Evolutionary conservation across 768 basidiomycete species (phyloP), one percentile per base, ranked within the genome.

Genomic region (Lactarius evosmus): DNA sequence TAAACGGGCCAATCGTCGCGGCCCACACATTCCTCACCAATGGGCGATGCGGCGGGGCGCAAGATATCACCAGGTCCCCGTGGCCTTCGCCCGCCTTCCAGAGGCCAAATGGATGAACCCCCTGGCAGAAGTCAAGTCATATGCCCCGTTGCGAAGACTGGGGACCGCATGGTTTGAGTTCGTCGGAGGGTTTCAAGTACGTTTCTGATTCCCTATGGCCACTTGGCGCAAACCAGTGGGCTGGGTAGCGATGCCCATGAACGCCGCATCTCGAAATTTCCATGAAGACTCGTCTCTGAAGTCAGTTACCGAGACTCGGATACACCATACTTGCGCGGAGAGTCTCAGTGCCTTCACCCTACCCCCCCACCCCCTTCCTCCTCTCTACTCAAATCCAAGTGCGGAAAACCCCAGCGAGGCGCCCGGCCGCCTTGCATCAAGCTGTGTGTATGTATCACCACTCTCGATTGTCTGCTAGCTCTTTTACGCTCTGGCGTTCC

Each of bases 21-120:
- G 25, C 25, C 11, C 73, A 73, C 6, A 76, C 73, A 4, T 69
- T 76, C 12, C 50, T 78, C 8, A 72, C 74, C 49, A 78, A 79
- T 34, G 78, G 76, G 1, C 64, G 62, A 12, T 71, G 77, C 59
- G 81, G 80, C 57, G 72, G 73, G 58, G 78, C 75, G 49, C 72
- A 75, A 27, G 78, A 80, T 62, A 69, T 70, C 9, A 73, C 72
- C 19, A 50, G 73, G 5, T 53, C 8, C 27, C 78, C 78, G 3
- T 79, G 2, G 79, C 75, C 60, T 75, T 78, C 56, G 51, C 60
- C 33, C 62, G 66, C 19, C 72, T 77, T 16, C 66, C 70, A 30
- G 68, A 69, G 29, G 71, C 73, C 22, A 74, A 72, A 55, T 77
- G 74, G 75, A 70, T 73, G 30, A 68, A 46, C 3, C 12, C 69